Conservation (phyloP, 2,329 filamentous ascomycete species). For the Zalaria obscura region DNA sequence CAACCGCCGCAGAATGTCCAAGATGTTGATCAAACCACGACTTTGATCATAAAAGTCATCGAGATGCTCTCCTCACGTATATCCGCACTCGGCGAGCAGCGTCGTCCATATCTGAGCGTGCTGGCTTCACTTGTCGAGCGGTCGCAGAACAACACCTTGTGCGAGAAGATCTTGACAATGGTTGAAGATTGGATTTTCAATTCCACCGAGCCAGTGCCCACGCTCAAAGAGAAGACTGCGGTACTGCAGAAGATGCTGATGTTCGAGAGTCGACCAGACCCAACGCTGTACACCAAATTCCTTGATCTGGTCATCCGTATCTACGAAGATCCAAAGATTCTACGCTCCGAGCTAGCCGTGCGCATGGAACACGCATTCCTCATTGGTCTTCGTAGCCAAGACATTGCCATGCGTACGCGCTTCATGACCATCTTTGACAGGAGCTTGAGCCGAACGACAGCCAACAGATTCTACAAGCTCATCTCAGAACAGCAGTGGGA, state of each 20-base stretch:
- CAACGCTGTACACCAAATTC: constrained; percentile 80
- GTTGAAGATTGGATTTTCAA: constrained; percentile 95
- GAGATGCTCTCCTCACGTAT: constrained; percentile 86
- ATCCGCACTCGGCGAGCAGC: constrained; percentile 79
- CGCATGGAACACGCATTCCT: constrained; percentile 97
- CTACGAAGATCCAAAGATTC: constrained; percentile 94
- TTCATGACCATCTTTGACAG: constrained; percentile 96
- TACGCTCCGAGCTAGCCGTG: constrained; percentile 87
- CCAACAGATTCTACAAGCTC: constrained; percentile 76
- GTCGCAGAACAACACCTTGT: constrained; percentile 73
- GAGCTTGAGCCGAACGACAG: constrained; percentile 84
- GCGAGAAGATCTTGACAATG: constrained; percentile 84
- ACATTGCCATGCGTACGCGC: constrained; percentile 91
- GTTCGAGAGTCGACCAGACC: constrained; percentile 75
- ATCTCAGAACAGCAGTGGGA: constrained; percentile 94
- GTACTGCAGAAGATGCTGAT: constrained; percentile 98
- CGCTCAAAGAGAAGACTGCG: constrained; percentile 95
- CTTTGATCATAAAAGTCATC: constrained; percentile 86
- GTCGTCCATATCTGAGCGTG: constrained; percentile 87
- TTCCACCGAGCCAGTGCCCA: constrained; percentile 88
- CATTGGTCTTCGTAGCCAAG: constrained; percentile 81
- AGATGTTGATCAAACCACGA: constrained; percentile 78
- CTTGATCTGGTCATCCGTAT: constrained; percentile 92
- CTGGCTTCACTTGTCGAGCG: constrained; percentile 91
- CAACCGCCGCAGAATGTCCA: constrained; percentile 51